Evolutionary conservation across 495 filamentous ascomycete genomes (phyloP), one percentile per base, ranked within the genome.

Genomic region (Xylaria longipes): DNA sequence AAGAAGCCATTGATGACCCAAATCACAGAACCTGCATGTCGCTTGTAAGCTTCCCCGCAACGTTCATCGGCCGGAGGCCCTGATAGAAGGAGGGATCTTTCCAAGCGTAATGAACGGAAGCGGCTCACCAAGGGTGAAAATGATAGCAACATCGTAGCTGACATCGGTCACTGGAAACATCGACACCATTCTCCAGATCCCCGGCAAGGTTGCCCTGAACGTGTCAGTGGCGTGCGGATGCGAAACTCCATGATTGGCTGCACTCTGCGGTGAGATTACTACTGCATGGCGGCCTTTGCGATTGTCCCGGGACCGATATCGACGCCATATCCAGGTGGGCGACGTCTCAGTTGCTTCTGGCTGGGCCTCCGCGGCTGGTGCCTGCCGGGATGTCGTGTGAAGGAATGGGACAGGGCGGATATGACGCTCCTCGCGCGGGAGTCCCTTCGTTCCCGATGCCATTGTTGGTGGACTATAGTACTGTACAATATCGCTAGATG

Each of bases 1-100:
- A 93, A 93, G 78, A 89, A 92, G 7, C 84, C 89, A 75, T 93
- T 93, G 72, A 93, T 83, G 9, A 89, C 84, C 90, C 90, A 93
- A 17, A 91, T 77, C 0, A 88, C 79, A 14, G 88, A 90, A 5
- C 82, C 77, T 81, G 33, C 27, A 63, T 45, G 43, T 43, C 33
- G 20, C 33, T n/a, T 52, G 45, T 66, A 35, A 66, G 63, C 7
- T 5, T 39, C 9, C 15, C 27, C 45, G 14, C 25, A 43, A 57
- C 31, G 15, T 22, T 48, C 48, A 35, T 41, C 41, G 31, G 15
- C 27, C 25, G 17, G 33, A 60, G 14, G 27, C 52, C 25, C 6
- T 25, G 12, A n/a, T 25, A 25, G 46, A 25, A 29, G 7, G 52
- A 17, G 27, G 14, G 27, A 31, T 56, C 14, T 17, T 17, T 56